Percentiles rank a stretch among this genome's conserved stretches.
Conservation (phyloP, 129 eudicot species). For the Centaurea solstitialis region DNA sequence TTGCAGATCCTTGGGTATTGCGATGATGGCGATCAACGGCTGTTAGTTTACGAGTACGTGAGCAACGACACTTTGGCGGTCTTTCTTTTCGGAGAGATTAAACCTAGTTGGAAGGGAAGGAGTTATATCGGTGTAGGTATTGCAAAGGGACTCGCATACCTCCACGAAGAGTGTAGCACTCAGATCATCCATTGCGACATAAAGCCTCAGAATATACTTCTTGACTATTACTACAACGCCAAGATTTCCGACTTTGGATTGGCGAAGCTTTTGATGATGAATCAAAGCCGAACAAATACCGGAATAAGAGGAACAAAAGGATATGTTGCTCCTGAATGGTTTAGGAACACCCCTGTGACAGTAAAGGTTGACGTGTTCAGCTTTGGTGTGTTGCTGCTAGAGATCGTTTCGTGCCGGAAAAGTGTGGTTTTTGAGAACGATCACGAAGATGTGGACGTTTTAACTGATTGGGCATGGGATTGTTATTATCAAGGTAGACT, state of each 20-base stretch:
- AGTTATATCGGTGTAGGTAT: constrained; percentile 37
- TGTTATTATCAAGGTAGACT: constrained; percentile 34
- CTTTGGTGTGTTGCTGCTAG: constrained; percentile 48
- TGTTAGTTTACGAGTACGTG: constrained; percentile 55
- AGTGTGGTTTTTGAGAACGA: constrained; percentile 20
- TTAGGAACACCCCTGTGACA: constrained; percentile 44
- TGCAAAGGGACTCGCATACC: constrained; percentile 53
- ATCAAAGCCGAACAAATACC: constrained; percentile 45
- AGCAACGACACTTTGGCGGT: constrained; percentile 36
- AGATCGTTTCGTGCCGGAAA: constrained; percentile 44
- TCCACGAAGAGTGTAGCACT: constrained; percentile 59
- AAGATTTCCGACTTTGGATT: constrained; percentile 53
- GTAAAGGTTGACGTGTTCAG: constrained; percentile 55
- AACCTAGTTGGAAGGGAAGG: constrained; percentile 36
- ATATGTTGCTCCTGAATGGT: constrained; percentile 64
- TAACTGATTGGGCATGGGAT: constrained; percentile 53
- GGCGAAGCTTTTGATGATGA: constrained; percentile 44
- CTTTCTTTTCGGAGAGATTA: constrained; percentile 25
- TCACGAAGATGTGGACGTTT: constrained; percentile 17
- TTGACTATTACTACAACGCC: constrained; percentile 50
- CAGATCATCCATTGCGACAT: constrained; percentile 70
- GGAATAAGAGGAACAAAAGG: constrained; percentile 60
- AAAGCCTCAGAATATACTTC: constrained; percentile 63
- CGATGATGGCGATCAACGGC: constrained; percentile 38
- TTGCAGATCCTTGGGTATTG: constrained; percentile 42